Evolutionary conservation across 257 asterid genomes (phyloP).

Genomic region (Apocynum venetum): DNA sequence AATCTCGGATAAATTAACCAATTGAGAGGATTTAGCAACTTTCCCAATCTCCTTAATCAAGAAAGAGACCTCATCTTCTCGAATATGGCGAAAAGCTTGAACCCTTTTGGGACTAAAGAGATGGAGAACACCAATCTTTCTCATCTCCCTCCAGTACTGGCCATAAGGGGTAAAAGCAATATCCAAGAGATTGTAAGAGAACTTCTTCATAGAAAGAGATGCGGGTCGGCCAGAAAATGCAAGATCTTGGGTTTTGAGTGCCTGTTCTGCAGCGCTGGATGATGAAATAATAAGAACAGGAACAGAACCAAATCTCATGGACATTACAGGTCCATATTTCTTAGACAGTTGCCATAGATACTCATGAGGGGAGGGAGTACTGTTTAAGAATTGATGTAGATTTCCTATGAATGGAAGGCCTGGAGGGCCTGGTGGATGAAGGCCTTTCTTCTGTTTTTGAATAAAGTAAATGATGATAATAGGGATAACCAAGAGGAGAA

Average conservation of each 20-base stretch:
- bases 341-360: not conserved
- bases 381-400: not conserved
- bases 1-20: not conserved
- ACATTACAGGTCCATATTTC: not conserved
- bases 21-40: not conserved
- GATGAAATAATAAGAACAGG: not conserved
- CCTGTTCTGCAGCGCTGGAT: not conserved
- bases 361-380: not conserved
- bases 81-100: not conserved
- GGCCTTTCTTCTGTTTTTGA: not conserved
- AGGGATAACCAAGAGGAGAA: not conserved
- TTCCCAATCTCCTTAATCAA: not conserved
- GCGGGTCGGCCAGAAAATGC: not conserved
- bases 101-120: not conserved
- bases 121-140: not conserved
- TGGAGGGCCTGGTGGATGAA: not conserved
- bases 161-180: not conserved
- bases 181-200: not conserved
- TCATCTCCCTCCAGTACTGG: slow-evolving; percentile 1
- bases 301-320: not conserved
- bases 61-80: not conserved
- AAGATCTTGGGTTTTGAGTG: not conserved
- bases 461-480: too few species aligned
- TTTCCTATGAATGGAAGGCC: slow-evolving; percentile 10
- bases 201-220: not conserved